Percentiles rank a stretch among this genome's conserved stretches.
phyloP scores from a whole-genome alignment of 495 filamentous ascomycete genomes.

The Podospora pseudoanserina region DNA sequence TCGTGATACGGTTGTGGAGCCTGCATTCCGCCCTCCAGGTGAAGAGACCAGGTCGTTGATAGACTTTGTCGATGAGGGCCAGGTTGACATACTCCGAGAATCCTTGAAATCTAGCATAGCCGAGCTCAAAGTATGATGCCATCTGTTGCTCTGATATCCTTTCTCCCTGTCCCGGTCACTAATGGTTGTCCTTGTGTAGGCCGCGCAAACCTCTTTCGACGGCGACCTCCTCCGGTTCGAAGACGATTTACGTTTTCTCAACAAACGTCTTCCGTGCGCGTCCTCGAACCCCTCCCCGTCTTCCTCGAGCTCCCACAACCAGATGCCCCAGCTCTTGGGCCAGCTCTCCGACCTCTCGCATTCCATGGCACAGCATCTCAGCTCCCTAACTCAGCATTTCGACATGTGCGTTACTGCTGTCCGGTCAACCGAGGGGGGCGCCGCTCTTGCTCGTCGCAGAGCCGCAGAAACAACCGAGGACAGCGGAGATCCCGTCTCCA shows the following conservation, averaged over 20 bases:
- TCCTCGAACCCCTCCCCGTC: conserved; percentile 35
- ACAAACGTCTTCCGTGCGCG: conserved; percentile 36
- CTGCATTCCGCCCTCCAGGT: conserved; percentile 63
- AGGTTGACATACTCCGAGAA: conserved; percentile 64
- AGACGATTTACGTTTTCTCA: conserved; percentile 51
- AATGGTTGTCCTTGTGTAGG: conserved; percentile 30
- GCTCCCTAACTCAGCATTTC: conserved; percentile 85
- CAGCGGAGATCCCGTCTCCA: conserved; percentile 57
- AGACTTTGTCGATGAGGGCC: conserved; percentile 85
- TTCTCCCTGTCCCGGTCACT: conserved; percentile 8
- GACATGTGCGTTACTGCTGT: conserved; percentile 92
- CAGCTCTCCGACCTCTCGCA: conserved; percentile 73
- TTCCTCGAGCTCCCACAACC: conserved; percentile 42
- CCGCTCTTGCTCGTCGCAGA: conserved; percentile 59
- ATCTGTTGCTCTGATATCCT: not conserved
- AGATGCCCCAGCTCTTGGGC: conserved; percentile 65
- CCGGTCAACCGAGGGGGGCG: conserved; percentile 87
- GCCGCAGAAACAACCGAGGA: conserved; percentile 55
- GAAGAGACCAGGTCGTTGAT: conserved; percentile 69
- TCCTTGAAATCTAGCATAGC: conserved; percentile 64
- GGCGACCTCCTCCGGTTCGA: conserved; percentile 62
- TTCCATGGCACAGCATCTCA: conserved; percentile 76
- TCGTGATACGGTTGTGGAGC: conserved; percentile 67
- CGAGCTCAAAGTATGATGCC: conserved; percentile 42
- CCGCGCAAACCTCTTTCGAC: conserved; percentile 58